Evolutionary conservation across 2,329 filamentous ascomycete genomes (phyloP).

Genomic region (Alternaria sp.): DNA sequence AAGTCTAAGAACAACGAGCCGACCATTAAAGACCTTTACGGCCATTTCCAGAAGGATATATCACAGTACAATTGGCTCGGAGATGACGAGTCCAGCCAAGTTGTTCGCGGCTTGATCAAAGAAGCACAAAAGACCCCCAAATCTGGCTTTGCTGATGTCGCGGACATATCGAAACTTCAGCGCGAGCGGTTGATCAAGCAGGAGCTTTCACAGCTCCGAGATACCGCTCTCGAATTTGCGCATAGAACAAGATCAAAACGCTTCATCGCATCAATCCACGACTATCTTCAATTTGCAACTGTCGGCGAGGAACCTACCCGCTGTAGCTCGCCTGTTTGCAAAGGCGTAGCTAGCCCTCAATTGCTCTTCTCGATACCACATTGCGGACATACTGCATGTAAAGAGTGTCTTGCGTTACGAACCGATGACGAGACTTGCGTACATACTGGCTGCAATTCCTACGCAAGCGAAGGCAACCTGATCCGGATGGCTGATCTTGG

Average conservation of each 20-base stretch:
- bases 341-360: too few species aligned
- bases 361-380: constrained; percentile 9
- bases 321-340: too few species aligned
- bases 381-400: constrained; percentile 39
- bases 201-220: constrained; percentile 25
- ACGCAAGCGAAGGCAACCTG: constrained; percentile 21
- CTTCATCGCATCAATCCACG: constrained; percentile 28
- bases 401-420: constrained; percentile 25
- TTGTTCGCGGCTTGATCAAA: constrained; percentile 12
- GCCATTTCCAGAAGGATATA: constrained; percentile 27
- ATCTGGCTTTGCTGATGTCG: constrained; percentile 6
- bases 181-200: constrained; percentile 17
- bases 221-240: constrained; percentile 26
- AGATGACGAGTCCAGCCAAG: constrained; percentile 22
- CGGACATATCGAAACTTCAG: constrained; percentile 2
- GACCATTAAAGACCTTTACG: constrained; percentile 21
- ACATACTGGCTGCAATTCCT: constrained; percentile 23
- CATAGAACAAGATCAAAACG: constrained; percentile 26
- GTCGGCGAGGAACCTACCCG: background rate
- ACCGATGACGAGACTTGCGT: constrained; percentile 33
- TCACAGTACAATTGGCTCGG: constrained; percentile 26
- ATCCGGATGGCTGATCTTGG: constrained; percentile 29
- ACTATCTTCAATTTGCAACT: constrained; percentile 11
- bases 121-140: constrained; percentile 13
- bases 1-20: background rate